These are phyloP conservation scores for Cubamyces sp. DNA, from an alignment of 768 basidiomycete species.

Conservation along the genomic window DNA sequence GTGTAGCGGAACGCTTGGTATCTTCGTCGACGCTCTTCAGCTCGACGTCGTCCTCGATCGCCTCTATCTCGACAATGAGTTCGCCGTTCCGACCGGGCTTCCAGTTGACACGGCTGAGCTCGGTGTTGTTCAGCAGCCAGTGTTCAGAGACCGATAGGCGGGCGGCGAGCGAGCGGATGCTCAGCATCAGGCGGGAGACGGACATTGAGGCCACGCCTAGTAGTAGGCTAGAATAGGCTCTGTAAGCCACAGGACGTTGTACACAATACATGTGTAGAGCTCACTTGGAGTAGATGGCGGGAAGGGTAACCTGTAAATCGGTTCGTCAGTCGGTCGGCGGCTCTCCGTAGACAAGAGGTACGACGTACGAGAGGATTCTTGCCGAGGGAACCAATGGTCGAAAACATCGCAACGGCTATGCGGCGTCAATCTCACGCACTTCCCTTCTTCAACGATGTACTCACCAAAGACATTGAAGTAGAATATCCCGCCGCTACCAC, in stretches of 20 bases:
- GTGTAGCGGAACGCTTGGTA: background rate
- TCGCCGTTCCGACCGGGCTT: conserved; percentile 23
- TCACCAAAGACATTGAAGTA: conserved; percentile 25
- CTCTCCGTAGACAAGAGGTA: background rate
- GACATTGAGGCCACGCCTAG: conserved; percentile 33
- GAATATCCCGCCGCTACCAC: conserved; percentile 25
- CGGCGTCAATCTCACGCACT: background rate
- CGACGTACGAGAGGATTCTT: conserved; percentile 9
- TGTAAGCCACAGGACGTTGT: background rate
- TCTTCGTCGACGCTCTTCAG: conserved; percentile 11
- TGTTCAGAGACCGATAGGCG: conserved; percentile 44
- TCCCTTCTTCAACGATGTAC: background rate
- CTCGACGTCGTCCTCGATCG: conserved; percentile 18
- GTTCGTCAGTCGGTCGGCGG: background rate
- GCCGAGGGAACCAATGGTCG: conserved; percentile 18
- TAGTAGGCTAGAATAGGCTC: conserved; percentile 8
- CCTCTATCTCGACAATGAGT: conserved; percentile 29
- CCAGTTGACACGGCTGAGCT: conserved; percentile 46
- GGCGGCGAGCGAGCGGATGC: conserved; percentile 47
- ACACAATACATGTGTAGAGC: background rate
- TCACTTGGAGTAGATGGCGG: conserved; percentile 21
- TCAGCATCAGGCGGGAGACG: conserved; percentile 44
- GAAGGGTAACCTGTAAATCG: conserved; percentile 1
- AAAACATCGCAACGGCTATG: conserved; percentile 21
- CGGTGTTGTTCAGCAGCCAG: conserved; percentile 49